Evolutionary conservation across 2,329 filamentous ascomycete species (phyloP).

Genomic region (Beauveria varroae): DNA sequence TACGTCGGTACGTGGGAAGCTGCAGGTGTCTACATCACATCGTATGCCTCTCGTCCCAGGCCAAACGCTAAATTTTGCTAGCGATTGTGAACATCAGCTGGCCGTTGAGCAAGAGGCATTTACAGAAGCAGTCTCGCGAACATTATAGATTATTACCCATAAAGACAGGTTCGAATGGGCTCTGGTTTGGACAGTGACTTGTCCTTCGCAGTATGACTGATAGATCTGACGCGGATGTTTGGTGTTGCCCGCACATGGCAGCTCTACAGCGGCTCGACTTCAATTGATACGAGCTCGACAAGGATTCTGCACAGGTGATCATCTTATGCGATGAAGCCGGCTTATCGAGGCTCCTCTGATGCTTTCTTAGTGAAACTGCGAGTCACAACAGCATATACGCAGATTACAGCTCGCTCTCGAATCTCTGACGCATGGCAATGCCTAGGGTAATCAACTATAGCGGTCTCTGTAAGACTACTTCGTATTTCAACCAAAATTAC

Average conservation of each 20-base stretch:
- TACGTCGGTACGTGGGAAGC: no score
- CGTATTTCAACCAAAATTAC: background rate
- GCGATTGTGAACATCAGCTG: background rate
- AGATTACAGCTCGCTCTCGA: background rate
- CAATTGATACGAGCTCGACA: background rate
- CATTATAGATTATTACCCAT: background rate
- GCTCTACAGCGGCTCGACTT: background rate
- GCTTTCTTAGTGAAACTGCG: no score
- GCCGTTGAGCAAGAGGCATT: background rate
- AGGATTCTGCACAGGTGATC: no score
- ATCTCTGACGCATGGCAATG: no score
- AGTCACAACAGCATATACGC: background rate
- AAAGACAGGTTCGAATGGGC: background rate
- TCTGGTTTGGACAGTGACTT: background rate
- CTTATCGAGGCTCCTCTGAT: no score
- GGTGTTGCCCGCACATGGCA: background rate
- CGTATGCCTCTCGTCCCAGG: background rate
- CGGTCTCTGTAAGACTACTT: background rate
- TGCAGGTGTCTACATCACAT: background rate
- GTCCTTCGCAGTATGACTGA: no score
- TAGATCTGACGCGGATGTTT: no score
- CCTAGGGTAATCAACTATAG: background rate
- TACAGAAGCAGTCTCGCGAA: background rate
- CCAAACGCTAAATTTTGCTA: background rate
- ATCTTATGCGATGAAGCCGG: no score